These are phyloP conservation scores for Trichoderma arundinaceum DNA, from an alignment of 2,329 filamentous ascomycete species.

Conservation along the genomic window DNA sequence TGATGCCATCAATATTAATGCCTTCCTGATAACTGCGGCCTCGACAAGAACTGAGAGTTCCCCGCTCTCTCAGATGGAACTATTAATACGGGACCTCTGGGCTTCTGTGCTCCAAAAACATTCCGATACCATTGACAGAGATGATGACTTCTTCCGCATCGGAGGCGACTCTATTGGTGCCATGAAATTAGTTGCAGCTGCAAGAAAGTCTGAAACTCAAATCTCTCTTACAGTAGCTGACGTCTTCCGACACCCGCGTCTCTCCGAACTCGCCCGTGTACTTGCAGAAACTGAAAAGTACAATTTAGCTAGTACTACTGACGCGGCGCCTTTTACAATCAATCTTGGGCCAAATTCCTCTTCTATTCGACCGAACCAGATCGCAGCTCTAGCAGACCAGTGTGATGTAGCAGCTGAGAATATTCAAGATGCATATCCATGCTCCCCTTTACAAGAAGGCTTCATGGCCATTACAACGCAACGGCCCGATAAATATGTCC, in stretches of 20 bases:
- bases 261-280: no score
- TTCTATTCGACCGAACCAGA: background rate
- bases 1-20: no score
- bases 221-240: conserved; percentile 2
- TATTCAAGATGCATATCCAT: conserved; percentile 17
- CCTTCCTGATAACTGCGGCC: no score
- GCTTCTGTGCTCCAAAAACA: background rate
- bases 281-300: background rate
- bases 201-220: background rate
- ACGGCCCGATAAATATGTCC: conserved; percentile 11
- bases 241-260: conserved; percentile 16
- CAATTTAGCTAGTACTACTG: no score
- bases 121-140: background rate
- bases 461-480: conserved; percentile 18
- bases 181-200: conserved; percentile 10
- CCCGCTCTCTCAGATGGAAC: background rate
- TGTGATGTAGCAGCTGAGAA: conserved; percentile 23
- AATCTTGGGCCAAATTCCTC: background rate
- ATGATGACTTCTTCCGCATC: conserved; percentile 12
- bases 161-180: conserved; percentile 19
- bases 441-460: conserved; percentile 12
- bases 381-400: conserved; percentile 1
- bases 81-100: conserved; percentile 4
- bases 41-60: no score
- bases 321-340: no score